A percentile compares a stretch with the other conserved stretches of the same genome.
phyloP scores from a whole-genome alignment of 345 rosid genomes.

The Syzygium aromaticum region DNA sequence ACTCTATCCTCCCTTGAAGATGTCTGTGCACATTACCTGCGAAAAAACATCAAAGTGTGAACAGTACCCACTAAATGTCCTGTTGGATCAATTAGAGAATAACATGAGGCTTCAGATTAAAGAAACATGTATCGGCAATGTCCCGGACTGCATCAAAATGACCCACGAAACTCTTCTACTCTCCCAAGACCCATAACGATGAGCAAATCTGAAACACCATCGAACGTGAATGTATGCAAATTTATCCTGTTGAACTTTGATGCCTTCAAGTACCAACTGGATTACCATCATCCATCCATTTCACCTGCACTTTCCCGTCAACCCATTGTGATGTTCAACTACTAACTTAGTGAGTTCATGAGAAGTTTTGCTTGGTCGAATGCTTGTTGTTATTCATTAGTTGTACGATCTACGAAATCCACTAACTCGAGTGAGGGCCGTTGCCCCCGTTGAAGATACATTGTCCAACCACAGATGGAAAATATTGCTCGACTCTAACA shows the following conservation, averaged over 20 bases:
- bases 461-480: neutral
- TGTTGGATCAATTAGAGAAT: neutral
- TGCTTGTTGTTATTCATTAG: neutral
- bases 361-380: neutral
- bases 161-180: neutral
- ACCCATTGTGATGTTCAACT: neutral
- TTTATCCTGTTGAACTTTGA: too few relatives aligned
- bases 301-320: too few relatives aligned
- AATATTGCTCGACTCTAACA: neutral
- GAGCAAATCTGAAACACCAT: neutral
- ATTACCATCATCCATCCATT: too few relatives aligned
- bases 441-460: neutral
- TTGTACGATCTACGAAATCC: neutral
- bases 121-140: neutral
- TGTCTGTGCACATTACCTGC: conserved; percentile 75
- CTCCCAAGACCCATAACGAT: neutral
- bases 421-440: neutral
- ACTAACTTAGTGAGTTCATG: neutral
- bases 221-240: too few relatives aligned
- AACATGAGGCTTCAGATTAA: too few relatives aligned
- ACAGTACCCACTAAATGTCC: neutral
- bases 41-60: neutral
- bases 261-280: too few relatives aligned
- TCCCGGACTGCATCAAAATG: neutral
- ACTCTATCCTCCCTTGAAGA: conserved; percentile 58